Base-by-base conservation (phyloP, 192 early-diverging fungal species). In the Lobulomyces angularis region DNA sequence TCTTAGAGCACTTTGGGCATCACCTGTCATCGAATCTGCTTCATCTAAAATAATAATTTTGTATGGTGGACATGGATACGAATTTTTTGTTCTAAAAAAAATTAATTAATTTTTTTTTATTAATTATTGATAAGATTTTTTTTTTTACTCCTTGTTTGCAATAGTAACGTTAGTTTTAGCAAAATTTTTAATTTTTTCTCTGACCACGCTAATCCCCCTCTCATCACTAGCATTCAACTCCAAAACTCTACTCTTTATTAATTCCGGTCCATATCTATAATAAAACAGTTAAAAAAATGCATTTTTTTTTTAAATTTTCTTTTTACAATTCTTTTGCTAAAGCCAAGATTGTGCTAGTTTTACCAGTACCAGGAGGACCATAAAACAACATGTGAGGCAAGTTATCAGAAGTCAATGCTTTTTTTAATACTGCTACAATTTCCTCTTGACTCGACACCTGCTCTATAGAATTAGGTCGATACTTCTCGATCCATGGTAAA, bases 181-280 rank as follows among this genome's bases (percentile, higher is more conserved):
- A 80, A 95, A 97, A 42, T 82, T 84, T 55, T 95, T 95, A 29
- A 97, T 75, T 39, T 91, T 95, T 24, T 83, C 85, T 27, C 93
- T 74, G 25, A 97, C 74, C 27, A 95, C 78, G 11, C 81, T 63
- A 32, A 97, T 97, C n/a, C 93, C 93, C 27, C 90, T 83, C 65
- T 97, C 93, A 52, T 97, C 90, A 0, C 89, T 93, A 1, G 93
- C 93, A 59, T 97, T 97, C 19, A 97, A 63, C 58, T 97, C 93
- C 6, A 95, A 68, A 1, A 95, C 82, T 19, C 93, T 76, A 19
- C 63, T 54, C 46, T 76, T 81, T 41, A 79, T 70, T 17, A 84
- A 50, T 35, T 83, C 82, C 7, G 87, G 80, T 12, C 90, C 89
- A 65, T 45, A 59, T 6, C 43, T 45, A 53, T 24, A 39, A 39